Percentiles rank a stretch among this genome's conserved stretches.
These are phyloP conservation scores for Cyclostephanos invisitatus DNA, from an alignment of 108 stramenopile genomes.

Conservation along the genomic window DNA sequence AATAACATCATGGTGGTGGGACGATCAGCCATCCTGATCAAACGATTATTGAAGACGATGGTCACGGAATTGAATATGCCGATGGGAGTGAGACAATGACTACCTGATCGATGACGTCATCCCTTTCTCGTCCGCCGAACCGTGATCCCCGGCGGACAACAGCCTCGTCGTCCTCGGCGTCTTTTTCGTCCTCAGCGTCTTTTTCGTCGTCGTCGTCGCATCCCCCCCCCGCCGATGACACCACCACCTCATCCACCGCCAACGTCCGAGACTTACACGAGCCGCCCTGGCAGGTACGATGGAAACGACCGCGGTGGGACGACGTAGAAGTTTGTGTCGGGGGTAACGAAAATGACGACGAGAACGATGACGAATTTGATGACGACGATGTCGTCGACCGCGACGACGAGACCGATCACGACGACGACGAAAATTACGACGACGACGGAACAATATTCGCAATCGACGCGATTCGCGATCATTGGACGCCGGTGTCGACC, in stretches of 20 bases:
- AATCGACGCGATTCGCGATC: constrained; percentile 1
- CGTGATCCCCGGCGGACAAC: too few relatives aligned
- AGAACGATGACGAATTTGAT: background rate
- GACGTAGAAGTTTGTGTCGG: constrained; percentile 20
- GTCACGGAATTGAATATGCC: too few relatives aligned
- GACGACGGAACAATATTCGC: too few relatives aligned
- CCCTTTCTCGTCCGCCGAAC: too few relatives aligned
- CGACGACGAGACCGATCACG: background rate
- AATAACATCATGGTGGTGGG: too few relatives aligned
- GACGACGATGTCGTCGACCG: background rate
- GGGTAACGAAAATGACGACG: constrained; percentile 7
- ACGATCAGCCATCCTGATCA: too few relatives aligned
- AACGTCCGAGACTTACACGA: background rate
- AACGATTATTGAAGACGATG: too few relatives aligned
- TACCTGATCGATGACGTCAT: background rate
- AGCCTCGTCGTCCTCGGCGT: too few relatives aligned
- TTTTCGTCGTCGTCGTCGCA: too few relatives aligned
- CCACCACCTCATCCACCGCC: background rate
- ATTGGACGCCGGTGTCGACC: constrained; percentile 38
- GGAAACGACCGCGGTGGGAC: constrained; percentile 48
- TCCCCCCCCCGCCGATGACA: too few relatives aligned
- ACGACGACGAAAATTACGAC: too few relatives aligned
- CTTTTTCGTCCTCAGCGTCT: too few relatives aligned
- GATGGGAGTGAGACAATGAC: background rate
- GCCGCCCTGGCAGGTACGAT: constrained; percentile 46